Base-by-base conservation (phyloP, 805 yeast genomes). In the Starmerella vaccinii region DNA sequence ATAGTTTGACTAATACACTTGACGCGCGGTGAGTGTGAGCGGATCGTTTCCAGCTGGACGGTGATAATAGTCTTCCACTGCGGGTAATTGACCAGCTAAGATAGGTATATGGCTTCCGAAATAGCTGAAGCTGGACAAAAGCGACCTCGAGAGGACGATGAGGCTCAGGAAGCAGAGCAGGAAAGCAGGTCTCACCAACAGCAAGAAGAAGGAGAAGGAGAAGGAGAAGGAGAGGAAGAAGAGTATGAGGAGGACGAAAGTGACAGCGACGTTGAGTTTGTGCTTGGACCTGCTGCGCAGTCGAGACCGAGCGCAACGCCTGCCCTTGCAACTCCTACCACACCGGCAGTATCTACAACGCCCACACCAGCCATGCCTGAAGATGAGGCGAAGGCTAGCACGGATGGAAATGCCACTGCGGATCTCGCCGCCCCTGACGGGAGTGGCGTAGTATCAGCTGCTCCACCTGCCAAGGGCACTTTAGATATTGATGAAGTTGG, bases 261-360 rank as follows among this genome's bases (percentile, higher is more conserved):
- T 26, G 82, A 76, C 53, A 82, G 80, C 49, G 92, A 84, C 60
- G 77, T 89, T 32, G 96, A 89, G 65, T 84, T 90, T 62, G 83
- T 89, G 44, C 83, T 89, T 46, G 82, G 56, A 5, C 58, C 59
- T 5, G 35, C 50, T 65, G 22, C 45, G 9, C 45, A 41, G 24
- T 41, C 45, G 9, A 24, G 34, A 12, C 43, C 43, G 5, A 23
- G 47, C 5, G 41, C 55, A 3, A 18, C 49, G 32, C 38, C 35
- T 10, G 35, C 35, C n/a, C 18, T 12, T 16, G 35, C 6, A 32
- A 5, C 38, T 9, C 16, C 49, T 3, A 16, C 42, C 2, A 47
- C 47, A 2, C 35, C 55, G 4, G 44, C 49, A 18, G n/a, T 47
- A 8, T 13, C 32, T 8, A 3, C 41, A 12, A 37, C 22, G 4